Evolutionary conservation across 371 early-diverging fungal genomes (phyloP).

Genomic region (Mortierella sp.): DNA sequence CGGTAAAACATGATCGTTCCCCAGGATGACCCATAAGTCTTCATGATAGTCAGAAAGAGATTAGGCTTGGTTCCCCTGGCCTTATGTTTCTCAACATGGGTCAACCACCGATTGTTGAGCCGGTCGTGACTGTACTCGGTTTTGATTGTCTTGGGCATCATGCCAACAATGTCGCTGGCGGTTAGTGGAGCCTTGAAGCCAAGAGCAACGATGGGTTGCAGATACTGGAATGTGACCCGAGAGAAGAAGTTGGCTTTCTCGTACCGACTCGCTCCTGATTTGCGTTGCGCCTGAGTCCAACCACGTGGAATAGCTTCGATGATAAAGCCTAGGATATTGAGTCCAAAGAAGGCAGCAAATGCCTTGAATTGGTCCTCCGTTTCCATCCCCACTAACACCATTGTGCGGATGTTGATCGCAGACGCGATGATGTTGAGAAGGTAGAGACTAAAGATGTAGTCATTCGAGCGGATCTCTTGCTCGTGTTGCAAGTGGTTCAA

Average conservation of each 20-base stretch:
- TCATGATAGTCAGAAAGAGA: constrained; percentile 30
- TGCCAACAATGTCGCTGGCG: constrained; percentile 44
- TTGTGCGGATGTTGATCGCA: constrained; percentile 22
- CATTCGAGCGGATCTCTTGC: constrained; percentile 28
- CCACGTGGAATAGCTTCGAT: constrained; percentile 31
- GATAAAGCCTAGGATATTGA: constrained; percentile 16
- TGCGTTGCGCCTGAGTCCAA: constrained; percentile 23
- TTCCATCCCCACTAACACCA: constrained; percentile 1
- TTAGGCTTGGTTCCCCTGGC: constrained; percentile 36
- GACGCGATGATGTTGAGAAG: constrained; percentile 15
- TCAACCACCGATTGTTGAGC: constrained; percentile 35
- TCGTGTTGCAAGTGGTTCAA: constrained; percentile 19
- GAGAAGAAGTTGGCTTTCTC: constrained; percentile 46
- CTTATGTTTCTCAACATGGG: constrained; percentile 20
- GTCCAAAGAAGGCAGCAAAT: constrained; percentile 16
- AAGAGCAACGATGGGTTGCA: constrained; percentile 35
- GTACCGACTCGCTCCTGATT: constrained; percentile 22
- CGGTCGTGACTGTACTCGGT: constrained; percentile 26
- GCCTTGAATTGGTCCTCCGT: constrained; percentile 9
- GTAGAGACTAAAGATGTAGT: constrained; percentile 17
- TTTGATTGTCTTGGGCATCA: constrained; percentile 40
- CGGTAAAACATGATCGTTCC: constrained; percentile 27
- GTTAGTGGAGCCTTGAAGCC: constrained; percentile 39
- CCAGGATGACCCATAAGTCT: constrained; percentile 31
- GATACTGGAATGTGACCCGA: constrained; percentile 36